These are phyloP conservation scores for Hypoxylon sp. DNA, from an alignment of 2,329 filamentous ascomycete species.

Conservation along the genomic window DNA sequence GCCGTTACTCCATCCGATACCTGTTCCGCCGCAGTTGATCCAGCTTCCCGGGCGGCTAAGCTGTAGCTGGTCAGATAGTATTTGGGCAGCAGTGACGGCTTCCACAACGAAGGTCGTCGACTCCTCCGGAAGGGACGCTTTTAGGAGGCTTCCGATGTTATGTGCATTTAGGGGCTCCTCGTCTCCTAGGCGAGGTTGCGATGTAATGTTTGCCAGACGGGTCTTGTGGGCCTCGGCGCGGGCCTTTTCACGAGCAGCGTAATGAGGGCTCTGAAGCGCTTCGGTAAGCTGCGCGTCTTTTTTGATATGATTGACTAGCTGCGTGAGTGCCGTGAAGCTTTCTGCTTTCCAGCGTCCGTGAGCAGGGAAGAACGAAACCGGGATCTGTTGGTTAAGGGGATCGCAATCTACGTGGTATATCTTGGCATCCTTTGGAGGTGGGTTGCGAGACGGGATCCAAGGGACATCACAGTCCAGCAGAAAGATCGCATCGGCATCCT, in stretches of 20 bases:
- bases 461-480: conserved; percentile 75
- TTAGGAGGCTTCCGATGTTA: conserved; percentile 40
- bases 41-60: conserved; percentile 73
- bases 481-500: conserved; percentile 70
- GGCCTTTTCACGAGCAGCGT: conserved; percentile 33
- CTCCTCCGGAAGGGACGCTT: conserved; percentile 25
- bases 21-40: conserved; percentile 84
- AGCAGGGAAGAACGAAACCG: conserved; percentile 65
- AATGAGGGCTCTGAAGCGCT: conserved; percentile 43
- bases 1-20: conserved; percentile 82
- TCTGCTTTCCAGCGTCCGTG: conserved; percentile 60
- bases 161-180: conserved; percentile 36
- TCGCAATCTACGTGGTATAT: conserved; percentile 74
- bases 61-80: conserved; percentile 76
- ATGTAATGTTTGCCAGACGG: conserved; percentile 38
- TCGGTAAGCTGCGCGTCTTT: conserved; percentile 8
- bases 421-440: conserved; percentile 62
- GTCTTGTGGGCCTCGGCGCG: conserved; percentile 32
- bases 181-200: conserved; percentile 34
- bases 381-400: conserved; percentile 70
- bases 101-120: conserved; percentile 78
- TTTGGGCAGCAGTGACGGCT: conserved; percentile 75
- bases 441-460: conserved; percentile 72
- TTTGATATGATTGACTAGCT: conserved; percentile 43
- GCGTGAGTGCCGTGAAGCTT: conserved; percentile 53